Base-by-base conservation (phyloP, 306 rosid genomes). In the Quercus glauca region DNA sequence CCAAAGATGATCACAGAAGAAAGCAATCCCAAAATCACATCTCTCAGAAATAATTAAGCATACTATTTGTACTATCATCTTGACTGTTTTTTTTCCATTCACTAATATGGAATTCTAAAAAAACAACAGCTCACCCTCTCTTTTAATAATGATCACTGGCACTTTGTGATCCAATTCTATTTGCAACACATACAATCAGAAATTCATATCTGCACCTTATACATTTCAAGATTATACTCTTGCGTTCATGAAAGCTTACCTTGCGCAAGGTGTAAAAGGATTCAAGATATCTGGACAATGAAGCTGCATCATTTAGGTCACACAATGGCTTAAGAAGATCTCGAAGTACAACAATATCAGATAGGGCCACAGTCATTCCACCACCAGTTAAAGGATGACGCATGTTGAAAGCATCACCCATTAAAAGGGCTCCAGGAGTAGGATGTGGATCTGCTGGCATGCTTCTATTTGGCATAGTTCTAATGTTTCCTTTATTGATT, bases 361-460 rank as follows among this genome's bases (percentile, higher is more conserved):
- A 87, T 18, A 89, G 84, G 60, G 91, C 90, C 67, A 91, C 95
- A 37, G 95, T 91, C 92, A 89, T 87, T 80, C 95, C 95, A 76
- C 92, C 95, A 58, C 92, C 94, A 4, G 94, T 85, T 78, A 85
- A 83, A 25, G 92, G 94, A 80, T 90, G 92, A 20, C 91, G 89
- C 91, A 87, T 88, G 79, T 90, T 90, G 87, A 90, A 85, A 73
- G 94, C 88, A 76, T 90, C 94, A 0, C 95, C 95, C 79, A 91
- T 41, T 71, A 91, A 77, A 26, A 91, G 79, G 9, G 95, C 95
- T 78, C 95, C 92, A 1, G 90, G 90, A 25, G 88, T 85, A 33
- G 88, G 86, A 52, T 31, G 79, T 9, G 92, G 92, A 69, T 71
- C 74, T 1, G 92, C 90, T 43, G 87, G 85, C 90, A 89, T 89